A percentile compares a stretch with the other conserved stretches of the same genome.
Conservation (phyloP, 2,329 filamentous ascomycete species). For the Monosporascus sp. region DNA sequence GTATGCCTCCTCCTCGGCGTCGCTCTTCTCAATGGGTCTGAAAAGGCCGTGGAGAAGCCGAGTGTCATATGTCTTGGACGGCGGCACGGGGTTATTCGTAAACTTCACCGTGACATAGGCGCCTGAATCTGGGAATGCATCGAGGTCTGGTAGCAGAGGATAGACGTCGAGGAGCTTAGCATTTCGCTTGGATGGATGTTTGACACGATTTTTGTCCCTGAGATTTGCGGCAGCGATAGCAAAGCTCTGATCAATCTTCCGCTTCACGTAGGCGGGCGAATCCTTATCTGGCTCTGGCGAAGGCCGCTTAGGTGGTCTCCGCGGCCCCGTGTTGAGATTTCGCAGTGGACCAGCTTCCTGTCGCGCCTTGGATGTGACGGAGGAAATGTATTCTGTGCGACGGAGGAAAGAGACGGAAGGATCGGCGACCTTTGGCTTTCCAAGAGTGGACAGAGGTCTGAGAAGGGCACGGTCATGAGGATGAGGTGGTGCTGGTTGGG, state of each 20-base stretch:
- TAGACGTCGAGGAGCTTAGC: slow-evolving; percentile 54
- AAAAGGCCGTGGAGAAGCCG: slow-evolving; percentile 58
- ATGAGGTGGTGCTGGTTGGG: slow-evolving; percentile 66
- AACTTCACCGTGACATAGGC: slow-evolving; percentile 68
- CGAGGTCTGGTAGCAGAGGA: slow-evolving; percentile 59
- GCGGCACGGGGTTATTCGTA: slow-evolving; percentile 56
- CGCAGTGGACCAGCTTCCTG: slow-evolving; percentile 49
- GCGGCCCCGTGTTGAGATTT: slow-evolving; percentile 37
- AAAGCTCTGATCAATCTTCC: slow-evolving; percentile 60
- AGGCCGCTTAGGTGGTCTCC: slow-evolving; percentile 39
- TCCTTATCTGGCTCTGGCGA: slow-evolving; percentile 57
- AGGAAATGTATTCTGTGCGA: slow-evolving; percentile 90
- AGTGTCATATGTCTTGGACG: slow-evolving; percentile 48
- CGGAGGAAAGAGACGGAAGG: slow-evolving; percentile 87
- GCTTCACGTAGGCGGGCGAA: slow-evolving; percentile 61
- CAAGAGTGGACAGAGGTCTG: slow-evolving; percentile 75
- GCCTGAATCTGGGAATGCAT: slow-evolving; percentile 64
- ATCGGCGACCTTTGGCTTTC: slow-evolving; percentile 73
- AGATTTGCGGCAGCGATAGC: slow-evolving; percentile 47
- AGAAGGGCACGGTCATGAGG: slow-evolving; percentile 81
- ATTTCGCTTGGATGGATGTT: slow-evolving; percentile 53
- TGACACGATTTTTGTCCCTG: slow-evolving; percentile 47
- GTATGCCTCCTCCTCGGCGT: slow-evolving; percentile 48
- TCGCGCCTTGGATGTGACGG: slow-evolving; percentile 42
- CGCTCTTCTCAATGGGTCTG: slow-evolving; percentile 51